phyloP scores from a whole-genome alignment of 345 rosid species.

The Turritis glabra region DNA sequence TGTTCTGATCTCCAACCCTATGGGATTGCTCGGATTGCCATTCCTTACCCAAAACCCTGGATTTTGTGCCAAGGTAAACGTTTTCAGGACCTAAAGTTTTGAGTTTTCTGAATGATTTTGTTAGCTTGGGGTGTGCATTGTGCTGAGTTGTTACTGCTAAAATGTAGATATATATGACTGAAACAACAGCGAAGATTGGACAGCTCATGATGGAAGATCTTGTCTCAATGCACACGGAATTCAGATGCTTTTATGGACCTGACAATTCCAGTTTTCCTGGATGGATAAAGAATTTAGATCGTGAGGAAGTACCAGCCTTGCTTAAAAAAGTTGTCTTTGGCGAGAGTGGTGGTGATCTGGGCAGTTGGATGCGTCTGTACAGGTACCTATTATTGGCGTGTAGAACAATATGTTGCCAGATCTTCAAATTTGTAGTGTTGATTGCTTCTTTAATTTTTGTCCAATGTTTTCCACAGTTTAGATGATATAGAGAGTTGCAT shows the following conservation, averaged over 20 bases:
- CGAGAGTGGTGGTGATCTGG: conserved; percentile 59
- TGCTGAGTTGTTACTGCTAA: conserved; percentile 29
- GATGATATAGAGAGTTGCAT: conserved; percentile 66
- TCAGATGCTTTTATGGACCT: conserved; percentile 58
- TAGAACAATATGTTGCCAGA: not conserved
- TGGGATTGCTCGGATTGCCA: conserved; percentile 87
- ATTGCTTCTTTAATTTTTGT: not conserved
- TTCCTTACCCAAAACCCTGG: conserved; percentile 59
- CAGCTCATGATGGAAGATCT: conserved; percentile 92
- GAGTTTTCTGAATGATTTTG: conserved; percentile 1
- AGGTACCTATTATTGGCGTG: conserved; percentile 47
- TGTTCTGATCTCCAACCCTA: conserved; percentile 72
- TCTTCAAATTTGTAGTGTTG: not conserved
- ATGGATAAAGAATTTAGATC: conserved; percentile 74
- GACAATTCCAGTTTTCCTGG: conserved; percentile 49
- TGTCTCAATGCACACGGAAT: conserved; percentile 72
- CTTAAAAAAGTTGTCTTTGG: conserved; percentile 62
- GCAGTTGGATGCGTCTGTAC: conserved; percentile 85
- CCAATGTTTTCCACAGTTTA: conserved; percentile 49
- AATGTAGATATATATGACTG: conserved; percentile 68
- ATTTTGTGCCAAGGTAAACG: conserved; percentile 77
- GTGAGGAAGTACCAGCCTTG: conserved; percentile 53
- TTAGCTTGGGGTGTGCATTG: not conserved
- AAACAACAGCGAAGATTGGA: conserved; percentile 72
- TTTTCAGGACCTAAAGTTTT: not conserved